These are phyloP conservation scores for Colletotrichum limetticola DNA, from an alignment of 2,329 filamentous ascomycete genomes.

Conservation along the genomic window DNA sequence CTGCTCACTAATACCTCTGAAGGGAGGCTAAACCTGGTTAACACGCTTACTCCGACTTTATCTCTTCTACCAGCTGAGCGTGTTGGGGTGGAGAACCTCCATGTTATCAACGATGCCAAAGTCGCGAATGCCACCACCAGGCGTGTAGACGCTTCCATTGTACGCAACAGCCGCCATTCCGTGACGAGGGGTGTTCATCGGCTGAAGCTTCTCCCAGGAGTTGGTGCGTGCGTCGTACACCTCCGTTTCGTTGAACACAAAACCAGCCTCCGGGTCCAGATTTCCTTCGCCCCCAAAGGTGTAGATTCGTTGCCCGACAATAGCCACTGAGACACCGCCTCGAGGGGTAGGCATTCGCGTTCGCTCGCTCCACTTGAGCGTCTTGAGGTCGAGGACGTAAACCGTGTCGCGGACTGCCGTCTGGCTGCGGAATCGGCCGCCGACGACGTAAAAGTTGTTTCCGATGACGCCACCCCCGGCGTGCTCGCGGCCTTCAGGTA, in stretches of 20 bases:
- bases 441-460: conserved; percentile 48
- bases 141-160: background rate
- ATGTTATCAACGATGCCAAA: background rate
- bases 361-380: conserved; percentile 41
- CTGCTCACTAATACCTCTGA: too few relatives aligned
- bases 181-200: background rate
- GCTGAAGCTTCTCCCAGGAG: background rate
- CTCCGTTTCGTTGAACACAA: conserved; percentile 9
- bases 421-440: conserved; percentile 45
- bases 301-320: conserved; percentile 43
- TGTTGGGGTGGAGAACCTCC: background rate
- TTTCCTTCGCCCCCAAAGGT: conserved; percentile 52
- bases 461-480: conserved; percentile 43
- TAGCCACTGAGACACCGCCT: conserved; percentile 45
- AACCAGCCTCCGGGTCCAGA: conserved; percentile 28
- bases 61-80: too few relatives aligned
- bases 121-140: background rate
- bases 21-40: too few relatives aligned
- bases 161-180: background rate
- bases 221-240: background rate
- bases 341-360: conserved; percentile 50
- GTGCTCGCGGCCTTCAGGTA: conserved; percentile 49
- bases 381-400: conserved; percentile 46
- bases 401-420: conserved; percentile 47
- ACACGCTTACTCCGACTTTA: background rate